These are phyloP conservation scores for Protoeuglena noctilucae DNA, from an alignment of 139 green algal species.

Conservation along the genomic window DNA sequence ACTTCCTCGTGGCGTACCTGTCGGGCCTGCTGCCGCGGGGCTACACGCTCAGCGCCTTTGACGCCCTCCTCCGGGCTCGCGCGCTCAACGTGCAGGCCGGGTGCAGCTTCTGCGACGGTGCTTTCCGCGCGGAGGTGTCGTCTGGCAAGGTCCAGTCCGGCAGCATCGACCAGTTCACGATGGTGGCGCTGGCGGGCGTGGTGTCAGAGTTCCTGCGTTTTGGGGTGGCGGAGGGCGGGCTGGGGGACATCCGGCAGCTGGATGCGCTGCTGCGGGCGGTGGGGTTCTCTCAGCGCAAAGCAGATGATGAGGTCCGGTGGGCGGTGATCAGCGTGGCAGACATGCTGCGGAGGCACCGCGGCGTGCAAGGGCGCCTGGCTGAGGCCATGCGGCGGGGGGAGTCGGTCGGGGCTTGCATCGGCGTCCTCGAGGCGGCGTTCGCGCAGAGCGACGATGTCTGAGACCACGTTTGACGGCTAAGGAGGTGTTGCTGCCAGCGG, in stretches of 20 bases:
- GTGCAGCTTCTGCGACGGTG: conserved; percentile 77
- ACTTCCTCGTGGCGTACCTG: conserved; percentile 86
- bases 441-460: conserved; percentile 17
- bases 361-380: conserved; percentile 43
- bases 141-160: conserved; percentile 33
- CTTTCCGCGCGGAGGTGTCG: conserved; percentile 52
- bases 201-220: conserved; percentile 75
- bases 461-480: too few relatives aligned
- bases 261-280: conserved; percentile 56
- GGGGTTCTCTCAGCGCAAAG: conserved; percentile 13
- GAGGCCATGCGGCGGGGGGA: conserved; percentile 44
- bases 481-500: too few relatives aligned
- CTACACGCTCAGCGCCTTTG: conserved; percentile 71
- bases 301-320: conserved; percentile 57
- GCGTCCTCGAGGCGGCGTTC: conserved; percentile 56
- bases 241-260: conserved; percentile 79
- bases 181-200: conserved; percentile 73
- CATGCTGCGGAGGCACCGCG: conserved; percentile 57
- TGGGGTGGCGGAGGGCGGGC: conserved; percentile 70
- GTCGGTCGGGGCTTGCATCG: conserved; percentile 53
- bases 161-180: conserved; percentile 58
- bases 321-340: conserved; percentile 71
- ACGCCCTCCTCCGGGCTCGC: conserved; percentile 66
- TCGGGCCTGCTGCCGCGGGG: conserved; percentile 16
- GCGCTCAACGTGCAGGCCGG: conserved; percentile 88